Evolutionary conservation across 495 filamentous ascomycete genomes (phyloP), one percentile per base, ranked within the genome.

Genomic region (Lasiosphaeriaceae sp.): DNA sequence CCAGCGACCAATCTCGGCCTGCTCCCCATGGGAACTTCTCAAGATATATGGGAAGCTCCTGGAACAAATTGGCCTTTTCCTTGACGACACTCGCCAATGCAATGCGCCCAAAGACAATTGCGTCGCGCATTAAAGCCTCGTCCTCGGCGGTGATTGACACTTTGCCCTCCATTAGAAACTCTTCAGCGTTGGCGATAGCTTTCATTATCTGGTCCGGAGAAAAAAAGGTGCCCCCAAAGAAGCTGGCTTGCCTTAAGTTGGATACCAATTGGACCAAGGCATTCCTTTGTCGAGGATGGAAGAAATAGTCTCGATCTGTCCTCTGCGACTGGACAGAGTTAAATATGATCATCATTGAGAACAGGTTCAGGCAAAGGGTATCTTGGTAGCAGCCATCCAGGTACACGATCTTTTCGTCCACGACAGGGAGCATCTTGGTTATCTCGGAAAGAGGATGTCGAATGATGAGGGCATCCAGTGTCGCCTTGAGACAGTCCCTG

Each of bases 311-410:
- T 29, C 78, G 75, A 62, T 91, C 93, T 6, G 78, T 80, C 12
- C 91, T 77, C 61, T 96, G 89, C 3, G 90, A 95, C n/a, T 92
- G 92, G 7, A 97, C 84, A 1, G 91, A 84, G 67, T 97, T 97
- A 51, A 89, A 84, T 14, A 87, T 85, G 24, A 96, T 79, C 62
- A 85, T 83, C 59, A 90, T 85, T 2, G 88, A 81, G 65, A 97
- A 96, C 2, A 94, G 73, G 63, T 96, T 97, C 23, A 92, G 80
- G 2, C 84, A 89, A 12, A 97, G 65, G 58, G 84, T 88, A 71
- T 97, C 92, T 60, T 92, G 89, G 60, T 86, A 89, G 3, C 85
- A 90, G 1, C 90, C 90, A 58, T 92, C 84, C 14, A 97, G 78
- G 55, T 86, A 80, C 5, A 92, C 81, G 11, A 88, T 73, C 26